A percentile compares a stretch with the other conserved stretches of the same genome.
phyloP scores from a whole-genome alignment of 106 monocot species.

The Chionographis japonica region DNA sequence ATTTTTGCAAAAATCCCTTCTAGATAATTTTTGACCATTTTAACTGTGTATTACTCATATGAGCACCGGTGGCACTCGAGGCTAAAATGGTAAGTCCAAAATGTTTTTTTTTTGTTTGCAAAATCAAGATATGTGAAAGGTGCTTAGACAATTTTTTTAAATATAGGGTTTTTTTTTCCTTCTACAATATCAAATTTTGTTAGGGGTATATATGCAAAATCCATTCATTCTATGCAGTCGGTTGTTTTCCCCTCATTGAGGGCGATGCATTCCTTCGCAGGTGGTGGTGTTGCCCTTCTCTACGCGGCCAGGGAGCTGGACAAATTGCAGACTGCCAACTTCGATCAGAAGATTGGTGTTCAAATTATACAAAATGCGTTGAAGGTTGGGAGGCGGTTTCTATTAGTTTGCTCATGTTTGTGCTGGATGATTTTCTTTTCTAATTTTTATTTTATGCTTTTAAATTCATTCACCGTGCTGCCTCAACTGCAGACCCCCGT shows the following conservation, averaged over 20 bases:
- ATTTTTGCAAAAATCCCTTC: no score
- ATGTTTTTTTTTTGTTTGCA: no score
- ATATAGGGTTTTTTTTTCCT: background rate
- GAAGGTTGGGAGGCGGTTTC: slow-evolving; percentile 26
- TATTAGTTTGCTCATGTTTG: background rate
- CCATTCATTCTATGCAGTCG: no score
- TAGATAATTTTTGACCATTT: no score
- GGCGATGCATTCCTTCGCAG: slow-evolving; percentile 8
- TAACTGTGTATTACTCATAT: no score
- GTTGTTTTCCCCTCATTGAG: no score
- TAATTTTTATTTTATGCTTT: background rate
- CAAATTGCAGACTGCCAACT: slow-evolving; percentile 63
- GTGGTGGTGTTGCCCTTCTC: slow-evolving; percentile 69
- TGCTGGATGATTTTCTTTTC: background rate
- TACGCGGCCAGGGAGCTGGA: slow-evolving; percentile 63
- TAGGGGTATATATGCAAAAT: background rate
- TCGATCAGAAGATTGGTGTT: slow-evolving; percentile 77
- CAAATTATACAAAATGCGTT: slow-evolving; percentile 77
- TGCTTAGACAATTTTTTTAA: background rate
- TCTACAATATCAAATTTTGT: background rate
- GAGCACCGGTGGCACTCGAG: no score
- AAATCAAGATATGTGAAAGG: background rate
- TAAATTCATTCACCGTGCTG: background rate
- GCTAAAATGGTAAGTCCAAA: no score
- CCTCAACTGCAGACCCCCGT: slow-evolving; percentile 44